These are phyloP conservation scores for Sutorius australiensis DNA, from an alignment of 768 basidiomycete genomes.

Conservation along the genomic window DNA sequence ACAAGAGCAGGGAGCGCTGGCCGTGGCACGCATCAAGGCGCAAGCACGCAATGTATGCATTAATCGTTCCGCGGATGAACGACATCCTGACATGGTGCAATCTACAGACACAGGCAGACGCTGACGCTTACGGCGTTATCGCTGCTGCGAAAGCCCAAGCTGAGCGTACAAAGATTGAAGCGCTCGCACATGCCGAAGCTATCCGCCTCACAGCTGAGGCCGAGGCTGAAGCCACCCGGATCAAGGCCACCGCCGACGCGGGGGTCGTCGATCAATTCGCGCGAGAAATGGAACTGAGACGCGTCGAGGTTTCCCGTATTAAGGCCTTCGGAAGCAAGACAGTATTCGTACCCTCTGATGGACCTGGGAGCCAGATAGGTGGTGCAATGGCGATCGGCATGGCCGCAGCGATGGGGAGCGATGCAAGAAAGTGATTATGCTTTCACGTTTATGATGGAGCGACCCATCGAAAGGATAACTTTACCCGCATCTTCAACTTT, in stretches of 20 bases:
- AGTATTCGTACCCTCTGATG: conserved; percentile 66
- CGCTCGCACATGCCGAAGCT: conserved; percentile 74
- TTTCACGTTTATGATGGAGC: neutral
- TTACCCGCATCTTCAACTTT: neutral
- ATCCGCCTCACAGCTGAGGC: conserved; percentile 73
- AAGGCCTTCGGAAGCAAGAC: conserved; percentile 66
- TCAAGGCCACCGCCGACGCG: conserved; percentile 61
- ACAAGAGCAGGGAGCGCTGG: conserved; percentile 74
- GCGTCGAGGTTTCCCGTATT: conserved; percentile 61
- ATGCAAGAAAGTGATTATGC: conserved; percentile 14
- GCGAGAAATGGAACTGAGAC: conserved; percentile 68
- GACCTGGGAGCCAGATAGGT: conserved; percentile 54
- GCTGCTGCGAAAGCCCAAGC: conserved; percentile 75
- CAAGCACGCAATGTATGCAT: conserved; percentile 48
- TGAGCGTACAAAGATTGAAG: conserved; percentile 60
- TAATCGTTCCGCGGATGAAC: neutral
- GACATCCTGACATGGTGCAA: conserved; percentile 5
- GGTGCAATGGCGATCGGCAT: conserved; percentile 63
- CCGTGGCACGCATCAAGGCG: conserved; percentile 75
- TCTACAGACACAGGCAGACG: conserved; percentile 61
- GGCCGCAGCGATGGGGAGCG: conserved; percentile 59
- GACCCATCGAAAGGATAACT: too few relatives aligned
- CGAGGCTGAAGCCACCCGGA: conserved; percentile 63
- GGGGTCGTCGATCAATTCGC: conserved; percentile 63
- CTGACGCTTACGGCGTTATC: conserved; percentile 70